Conservation (phyloP, 1,284 basidiomycete species). For the Cystobasidium slooffiae region DNA sequence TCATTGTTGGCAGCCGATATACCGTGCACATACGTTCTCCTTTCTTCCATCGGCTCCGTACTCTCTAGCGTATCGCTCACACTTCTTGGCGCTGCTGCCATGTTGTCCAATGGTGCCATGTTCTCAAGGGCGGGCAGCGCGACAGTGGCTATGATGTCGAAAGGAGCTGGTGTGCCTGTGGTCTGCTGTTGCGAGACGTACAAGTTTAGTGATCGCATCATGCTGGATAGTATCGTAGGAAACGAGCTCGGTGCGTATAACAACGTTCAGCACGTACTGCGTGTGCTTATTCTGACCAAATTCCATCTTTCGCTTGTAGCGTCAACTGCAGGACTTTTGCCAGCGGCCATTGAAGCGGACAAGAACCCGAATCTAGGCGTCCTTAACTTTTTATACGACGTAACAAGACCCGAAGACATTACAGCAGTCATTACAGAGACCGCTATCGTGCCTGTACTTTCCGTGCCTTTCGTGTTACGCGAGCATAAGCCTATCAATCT, state of each 20-base stretch:
- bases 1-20: constrained; percentile 74
- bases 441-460: constrained; percentile 52
- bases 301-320: constrained; percentile 30
- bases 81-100: constrained; percentile 88
- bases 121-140: constrained; percentile 95
- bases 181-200: constrained; percentile 98
- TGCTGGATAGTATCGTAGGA: constrained; percentile 91
- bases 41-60: constrained; percentile 83
- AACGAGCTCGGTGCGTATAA: constrained; percentile 80
- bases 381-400: constrained; percentile 84
- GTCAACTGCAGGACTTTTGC: constrained; percentile 49
- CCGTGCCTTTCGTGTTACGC: constrained; percentile 52
- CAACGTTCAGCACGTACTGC: background rate
- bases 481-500: constrained; percentile 52
- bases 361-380: constrained; percentile 66
- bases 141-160: constrained; percentile 93
- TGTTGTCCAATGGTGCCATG: constrained; percentile 92
- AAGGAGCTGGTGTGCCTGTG: constrained; percentile 84
- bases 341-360: constrained; percentile 19
- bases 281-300: background rate
- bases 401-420: constrained; percentile 84
- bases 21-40: constrained; percentile 86
- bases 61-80: constrained; percentile 79
- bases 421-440: constrained; percentile 94
- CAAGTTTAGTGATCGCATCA: constrained; percentile 93